phyloP scores from a whole-genome alignment of 257 asterid genomes.

The Dorcoceras hygrometricum region DNA sequence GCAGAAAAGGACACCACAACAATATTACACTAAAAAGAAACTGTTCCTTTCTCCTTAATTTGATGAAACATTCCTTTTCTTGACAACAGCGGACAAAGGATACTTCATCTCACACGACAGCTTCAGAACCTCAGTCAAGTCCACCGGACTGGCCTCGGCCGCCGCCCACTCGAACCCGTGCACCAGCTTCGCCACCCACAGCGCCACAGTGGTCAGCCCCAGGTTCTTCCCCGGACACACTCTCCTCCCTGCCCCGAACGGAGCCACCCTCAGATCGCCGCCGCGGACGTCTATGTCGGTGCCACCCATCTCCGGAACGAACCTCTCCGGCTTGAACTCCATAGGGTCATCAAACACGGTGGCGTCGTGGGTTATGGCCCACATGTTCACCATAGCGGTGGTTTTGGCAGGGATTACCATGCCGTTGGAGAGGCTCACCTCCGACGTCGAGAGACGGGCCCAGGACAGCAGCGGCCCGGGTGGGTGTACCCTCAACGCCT shows the following conservation, averaged over 20 bases:
- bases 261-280: slow-evolving; percentile 50
- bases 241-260: slow-evolving; percentile 64
- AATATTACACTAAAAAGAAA: not conserved
- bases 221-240: slow-evolving; percentile 61
- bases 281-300: slow-evolving; percentile 53
- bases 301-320: slow-evolving; percentile 36
- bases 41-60: slow-evolving; percentile 10
- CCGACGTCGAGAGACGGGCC: slow-evolving; percentile 57
- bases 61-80: slow-evolving; percentile 28
- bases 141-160: slow-evolving; percentile 33
- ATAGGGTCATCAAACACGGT: slow-evolving; percentile 36
- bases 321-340: slow-evolving; percentile 47
- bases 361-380: slow-evolving; percentile 57
- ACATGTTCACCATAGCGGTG: slow-evolving; percentile 64
- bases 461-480: slow-evolving; percentile 63
- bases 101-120: slow-evolving; percentile 58
- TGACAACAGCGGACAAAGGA: slow-evolving; percentile 38
- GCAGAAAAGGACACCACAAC: not conserved
- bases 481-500: slow-evolving; percentile 48
- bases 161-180: slow-evolving; percentile 36
- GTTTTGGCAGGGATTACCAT: slow-evolving; percentile 54
- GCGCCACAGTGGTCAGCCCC: slow-evolving; percentile 47
- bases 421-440: slow-evolving; percentile 54
- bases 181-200: slow-evolving; percentile 58
- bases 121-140: slow-evolving; percentile 43